A percentile compares a stretch with the other conserved stretches of the same genome.
Conservation (phyloP, 1,284 basidiomycete genomes). For the Ceratobasidium sp. region DNA sequence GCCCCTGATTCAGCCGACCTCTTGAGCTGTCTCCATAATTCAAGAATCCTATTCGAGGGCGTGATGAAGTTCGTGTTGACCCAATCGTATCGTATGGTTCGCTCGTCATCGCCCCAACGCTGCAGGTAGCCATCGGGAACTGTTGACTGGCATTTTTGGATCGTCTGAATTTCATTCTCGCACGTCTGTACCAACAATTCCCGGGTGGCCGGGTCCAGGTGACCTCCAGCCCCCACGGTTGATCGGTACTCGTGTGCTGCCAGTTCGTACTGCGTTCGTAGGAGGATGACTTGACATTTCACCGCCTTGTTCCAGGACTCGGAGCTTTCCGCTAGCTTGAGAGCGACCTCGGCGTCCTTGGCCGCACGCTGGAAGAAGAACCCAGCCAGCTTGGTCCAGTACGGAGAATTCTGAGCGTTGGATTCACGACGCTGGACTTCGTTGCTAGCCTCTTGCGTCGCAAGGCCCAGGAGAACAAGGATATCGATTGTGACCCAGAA, state of each 20-base stretch:
- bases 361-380: conserved; percentile 60
- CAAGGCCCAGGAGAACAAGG: conserved; percentile 57
- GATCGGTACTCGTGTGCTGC: conserved; percentile 12
- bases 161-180: conserved; percentile 40
- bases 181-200: conserved; percentile 3
- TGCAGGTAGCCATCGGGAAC: conserved; percentile 48
- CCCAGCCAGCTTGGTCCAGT: conserved; percentile 57
- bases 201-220: not conserved
- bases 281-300: conserved; percentile 54
- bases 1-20: conserved; percentile 52
- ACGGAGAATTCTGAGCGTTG: conserved; percentile 39
- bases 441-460: conserved; percentile 54
- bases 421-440: conserved; percentile 27
- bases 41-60: conserved; percentile 4
- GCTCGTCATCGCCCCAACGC: conserved; percentile 8
- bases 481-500: conserved; percentile 62
- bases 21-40: conserved; percentile 19
- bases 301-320: conserved; percentile 57
- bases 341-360: conserved; percentile 58
- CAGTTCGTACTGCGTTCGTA: conserved; percentile 58
- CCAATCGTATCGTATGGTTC: not conserved
- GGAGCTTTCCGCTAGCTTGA: conserved; percentile 54
- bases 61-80: not conserved
- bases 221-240: conserved; percentile 1
- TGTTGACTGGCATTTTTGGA: conserved; percentile 45